Base-by-base conservation (phyloP, 805 yeast species). In the Yarrowia yakushimensis region DNA sequence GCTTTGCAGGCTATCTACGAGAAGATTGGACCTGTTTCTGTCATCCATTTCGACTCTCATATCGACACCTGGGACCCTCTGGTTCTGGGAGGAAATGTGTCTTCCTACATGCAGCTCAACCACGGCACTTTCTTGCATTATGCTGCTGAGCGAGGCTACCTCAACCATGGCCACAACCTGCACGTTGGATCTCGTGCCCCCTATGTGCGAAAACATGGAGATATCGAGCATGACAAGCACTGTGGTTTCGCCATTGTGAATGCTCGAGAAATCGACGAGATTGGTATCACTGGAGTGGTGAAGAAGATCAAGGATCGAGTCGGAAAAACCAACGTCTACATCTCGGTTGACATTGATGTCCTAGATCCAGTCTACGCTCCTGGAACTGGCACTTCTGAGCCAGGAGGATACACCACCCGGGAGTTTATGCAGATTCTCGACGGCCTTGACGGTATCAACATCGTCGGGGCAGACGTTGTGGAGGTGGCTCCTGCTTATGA, bases 321-420 rank as follows among this genome's bases (percentile, higher is more conserved):
- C 60, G 81, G 84, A 20, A 78, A 81, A 60, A 75, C 81, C 13
- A 97, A 98, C 54, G 81, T 94, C 66, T 97, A 93, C 78, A 76
- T 94, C 67, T 87, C 96, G 22, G 93, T 92, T 73, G 99, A 93
- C 72, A 97, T 93, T 45, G 99, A 93, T 75, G 97, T 97, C 37
- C 86, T 94, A 62, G 99, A 93, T 74, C 98, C 98, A 43, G 81
- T 85, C 65, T 91, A 79, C 72, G 97, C 94, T 13, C 97, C 97
- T 22, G 96, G 97, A 39, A 93, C 99, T 0, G 99, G 99, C 60
- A 94, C 99, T 1, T 92, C 97, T 39, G 99, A 94, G 17, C 86
- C 96, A 72, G 98, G 98, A 67, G 99, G 99, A 3, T 79, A 94
- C 67, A 86, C 97, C 6, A 81, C 92, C 74, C 84, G 99, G 77